phyloP scores from a whole-genome alignment of 257 asterid genomes.

The Haberlea rhodopensis region DNA sequence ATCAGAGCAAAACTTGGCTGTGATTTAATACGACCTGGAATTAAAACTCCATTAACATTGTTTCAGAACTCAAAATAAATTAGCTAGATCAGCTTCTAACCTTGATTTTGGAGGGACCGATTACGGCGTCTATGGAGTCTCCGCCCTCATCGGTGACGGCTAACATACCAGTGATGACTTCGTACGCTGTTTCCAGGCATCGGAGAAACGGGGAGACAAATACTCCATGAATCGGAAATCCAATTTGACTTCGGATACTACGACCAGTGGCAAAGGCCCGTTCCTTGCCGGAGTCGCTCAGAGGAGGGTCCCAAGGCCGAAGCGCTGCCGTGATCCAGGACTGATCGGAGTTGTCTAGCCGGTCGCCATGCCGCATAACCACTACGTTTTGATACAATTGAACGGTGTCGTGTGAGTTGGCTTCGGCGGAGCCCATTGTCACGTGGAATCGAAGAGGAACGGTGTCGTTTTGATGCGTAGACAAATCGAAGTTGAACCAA shows the following conservation, averaged over 20 bases:
- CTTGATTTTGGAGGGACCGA: not conserved
- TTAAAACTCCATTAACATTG: too few species aligned
- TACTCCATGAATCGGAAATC: slow-evolving; percentile 42
- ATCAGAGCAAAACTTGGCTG: too few species aligned
- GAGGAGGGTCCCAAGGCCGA: slow-evolving; percentile 54
- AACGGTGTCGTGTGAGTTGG: not conserved
- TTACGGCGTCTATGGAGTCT: slow-evolving; percentile 6
- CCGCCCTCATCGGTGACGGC: slow-evolving; percentile 22
- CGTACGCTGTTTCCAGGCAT: slow-evolving; percentile 48
- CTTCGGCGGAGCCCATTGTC: not conserved
- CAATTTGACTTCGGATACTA: slow-evolving; percentile 24
- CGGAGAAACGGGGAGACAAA: slow-evolving; percentile 50
- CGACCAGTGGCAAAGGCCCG: slow-evolving; percentile 42
- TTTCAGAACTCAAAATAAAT: too few species aligned
- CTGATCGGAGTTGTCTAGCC: slow-evolving; percentile 45
- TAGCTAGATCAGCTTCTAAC: not conserved
- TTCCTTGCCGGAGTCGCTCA: slow-evolving; percentile 36
- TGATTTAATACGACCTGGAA: too few species aligned
- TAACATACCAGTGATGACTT: slow-evolving; percentile 35
- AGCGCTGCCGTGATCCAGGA: slow-evolving; percentile 38
- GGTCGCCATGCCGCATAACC: slow-evolving; percentile 55
- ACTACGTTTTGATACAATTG: slow-evolving; percentile 34
- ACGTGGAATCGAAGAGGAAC: not conserved
- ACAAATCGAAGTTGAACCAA: not conserved
- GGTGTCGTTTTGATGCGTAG: not conserved